Evolutionary conservation across 441 rosid species (phyloP).

Genomic region (Erodium moschatum): DNA sequence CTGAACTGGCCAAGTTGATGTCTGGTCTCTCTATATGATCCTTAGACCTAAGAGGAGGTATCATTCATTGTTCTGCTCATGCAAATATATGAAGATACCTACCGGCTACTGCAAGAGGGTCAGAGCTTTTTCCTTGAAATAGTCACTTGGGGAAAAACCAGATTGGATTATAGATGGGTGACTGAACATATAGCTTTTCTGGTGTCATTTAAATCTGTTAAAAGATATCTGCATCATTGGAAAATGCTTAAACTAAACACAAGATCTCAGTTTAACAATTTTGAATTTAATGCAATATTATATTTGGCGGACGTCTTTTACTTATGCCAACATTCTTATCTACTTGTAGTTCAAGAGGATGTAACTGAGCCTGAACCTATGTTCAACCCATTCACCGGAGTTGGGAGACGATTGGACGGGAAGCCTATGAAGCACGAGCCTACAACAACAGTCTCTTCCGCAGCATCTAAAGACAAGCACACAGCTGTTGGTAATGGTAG

Average conservation of each 20-base stretch:
- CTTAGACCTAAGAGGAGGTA: background rate
- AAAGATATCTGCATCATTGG: background rate
- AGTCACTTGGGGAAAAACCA: background rate
- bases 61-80: background rate
- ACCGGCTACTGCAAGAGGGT: background rate
- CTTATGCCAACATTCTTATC: background rate
- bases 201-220: background rate
- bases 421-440: constrained; percentile 24
- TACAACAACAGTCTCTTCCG: constrained; percentile 18
- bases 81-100: background rate
- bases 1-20: background rate
- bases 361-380: constrained; percentile 33
- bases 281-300: background rate
- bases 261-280: too few species aligned
- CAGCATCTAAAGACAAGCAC: constrained; percentile 21
- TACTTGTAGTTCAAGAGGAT: constrained; percentile 36
- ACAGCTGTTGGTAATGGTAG: constrained; percentile 18
- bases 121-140: background rate
- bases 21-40: background rate
- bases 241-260: too few species aligned
- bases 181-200: background rate
- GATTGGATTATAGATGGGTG: background rate
- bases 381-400: constrained; percentile 49
- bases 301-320: background rate
- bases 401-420: constrained; percentile 48